Percentiles rank a stretch among this genome's conserved stretches.
These are phyloP conservation scores for Curvularia sp. DNA, from an alignment of 2,329 filamentous ascomycete species.

Conservation along the genomic window DNA sequence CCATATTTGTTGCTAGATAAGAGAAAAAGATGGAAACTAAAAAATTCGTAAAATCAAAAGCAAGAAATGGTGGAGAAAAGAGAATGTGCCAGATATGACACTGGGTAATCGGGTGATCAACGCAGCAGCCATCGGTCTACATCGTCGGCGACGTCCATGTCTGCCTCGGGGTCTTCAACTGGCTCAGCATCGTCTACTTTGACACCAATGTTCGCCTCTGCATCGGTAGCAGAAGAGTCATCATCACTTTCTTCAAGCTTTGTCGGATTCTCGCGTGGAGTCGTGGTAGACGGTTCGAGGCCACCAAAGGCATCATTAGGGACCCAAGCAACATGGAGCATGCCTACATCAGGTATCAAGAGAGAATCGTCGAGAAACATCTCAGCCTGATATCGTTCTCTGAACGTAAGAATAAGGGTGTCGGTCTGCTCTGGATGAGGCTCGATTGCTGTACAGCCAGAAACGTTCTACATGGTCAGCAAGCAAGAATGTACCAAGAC, in stretches of 20 bases:
- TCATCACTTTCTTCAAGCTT: constrained; percentile 11
- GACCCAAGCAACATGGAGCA: constrained; percentile 73
- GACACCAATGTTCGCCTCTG: constrained; percentile 14
- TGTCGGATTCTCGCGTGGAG: not conserved
- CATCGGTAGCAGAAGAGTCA: constrained; percentile 25
- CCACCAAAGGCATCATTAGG: constrained; percentile 36
- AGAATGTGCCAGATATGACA: not conserved
- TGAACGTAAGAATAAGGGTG: constrained; percentile 52
- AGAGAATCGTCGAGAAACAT: constrained; percentile 64
- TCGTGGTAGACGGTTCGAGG: constrained; percentile 14
- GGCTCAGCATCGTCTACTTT: constrained; percentile 17
- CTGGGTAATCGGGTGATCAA: not conserved
- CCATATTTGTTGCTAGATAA: constrained; percentile 3
- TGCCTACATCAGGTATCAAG: constrained; percentile 68
- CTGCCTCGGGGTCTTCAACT: constrained; percentile 23
- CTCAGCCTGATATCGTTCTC: constrained; percentile 68
- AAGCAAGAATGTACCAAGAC: not conserved
- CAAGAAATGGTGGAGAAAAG: not conserved
- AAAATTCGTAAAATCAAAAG: not conserved
- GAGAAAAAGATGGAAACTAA: not conserved
- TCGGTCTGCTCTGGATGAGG: constrained; percentile 49
- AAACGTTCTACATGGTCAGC: constrained; percentile 36
- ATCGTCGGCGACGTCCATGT: constrained; percentile 48
- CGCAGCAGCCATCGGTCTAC: constrained; percentile 40
- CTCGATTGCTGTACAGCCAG: constrained; percentile 50